A percentile compares a stretch with the other conserved stretches of the same genome.
Conservation (phyloP, 371 early-diverging fungal species). For the Mycotypha africana region DNA sequence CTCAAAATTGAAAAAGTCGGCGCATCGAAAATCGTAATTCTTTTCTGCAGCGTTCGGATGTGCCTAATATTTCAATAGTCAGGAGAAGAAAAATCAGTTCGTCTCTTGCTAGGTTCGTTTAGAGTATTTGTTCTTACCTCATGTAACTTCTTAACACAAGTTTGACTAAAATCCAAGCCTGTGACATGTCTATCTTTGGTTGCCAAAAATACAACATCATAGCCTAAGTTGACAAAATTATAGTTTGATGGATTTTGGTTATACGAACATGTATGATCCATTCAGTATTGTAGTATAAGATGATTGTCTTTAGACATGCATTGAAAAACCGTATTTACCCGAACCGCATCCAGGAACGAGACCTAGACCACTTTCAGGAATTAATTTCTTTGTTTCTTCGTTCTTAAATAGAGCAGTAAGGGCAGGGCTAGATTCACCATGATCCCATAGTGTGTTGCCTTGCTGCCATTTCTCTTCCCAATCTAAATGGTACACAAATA, state of each 20-base stretch:
- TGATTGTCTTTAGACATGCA: too few relatives aligned
- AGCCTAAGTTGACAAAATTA: too few relatives aligned
- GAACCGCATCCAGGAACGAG: constrained; percentile 87
- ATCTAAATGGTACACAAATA: constrained; percentile 6
- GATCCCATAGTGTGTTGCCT: constrained; percentile 59
- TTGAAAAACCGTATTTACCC: too few relatives aligned
- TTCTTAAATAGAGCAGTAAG: constrained; percentile 57
- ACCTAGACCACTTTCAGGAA: constrained; percentile 54
- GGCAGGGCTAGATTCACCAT: constrained; percentile 58
- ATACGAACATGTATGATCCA: too few relatives aligned
- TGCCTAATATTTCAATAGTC: too few relatives aligned
- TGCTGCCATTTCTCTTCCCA: constrained; percentile 59
- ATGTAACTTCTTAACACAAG: constrained; percentile 50
- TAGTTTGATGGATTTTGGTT: too few relatives aligned
- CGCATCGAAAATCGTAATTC: constrained; percentile 48
- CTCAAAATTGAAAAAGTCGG: constrained; percentile 72
- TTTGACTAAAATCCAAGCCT: constrained; percentile 69
- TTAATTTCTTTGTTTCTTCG: constrained; percentile 38
- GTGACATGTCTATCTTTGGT: constrained; percentile 48
- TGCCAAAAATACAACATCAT: constrained; percentile 73
- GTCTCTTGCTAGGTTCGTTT: not conserved
- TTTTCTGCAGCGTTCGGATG: constrained; percentile 20
- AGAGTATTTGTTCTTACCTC: constrained; percentile 29
- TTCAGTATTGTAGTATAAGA: too few relatives aligned
- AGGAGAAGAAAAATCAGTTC: too few relatives aligned